These are phyloP conservation scores for Pyrenochaeta sp. DNA, from an alignment of 2,329 filamentous ascomycete species.

Conservation along the genomic window DNA sequence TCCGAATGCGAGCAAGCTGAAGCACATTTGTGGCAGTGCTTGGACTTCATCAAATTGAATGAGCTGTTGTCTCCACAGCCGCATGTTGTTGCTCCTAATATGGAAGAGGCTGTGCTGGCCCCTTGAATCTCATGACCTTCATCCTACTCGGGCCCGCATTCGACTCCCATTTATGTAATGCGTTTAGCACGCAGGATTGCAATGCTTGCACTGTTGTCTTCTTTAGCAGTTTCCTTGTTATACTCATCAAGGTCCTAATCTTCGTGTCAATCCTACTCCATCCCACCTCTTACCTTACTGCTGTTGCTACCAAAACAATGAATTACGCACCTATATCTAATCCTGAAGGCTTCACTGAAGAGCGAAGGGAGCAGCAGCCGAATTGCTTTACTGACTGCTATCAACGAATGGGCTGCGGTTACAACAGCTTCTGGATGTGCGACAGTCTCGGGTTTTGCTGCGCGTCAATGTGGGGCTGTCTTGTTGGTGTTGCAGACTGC, in stretches of 20 bases:
- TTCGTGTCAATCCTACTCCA: background rate
- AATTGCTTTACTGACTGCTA: constrained; percentile 16
- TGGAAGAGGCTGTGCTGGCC: constrained; percentile 1
- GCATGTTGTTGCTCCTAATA: background rate
- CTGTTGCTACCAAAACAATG: constrained; percentile 12
- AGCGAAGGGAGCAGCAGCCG: constrained; percentile 12
- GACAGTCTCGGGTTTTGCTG: constrained; percentile 11
- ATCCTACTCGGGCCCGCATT: background rate
- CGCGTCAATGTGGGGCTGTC: constrained; percentile 1
- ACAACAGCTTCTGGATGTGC: constrained; percentile 8
- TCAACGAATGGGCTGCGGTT: constrained; percentile 7
- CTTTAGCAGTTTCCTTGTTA: background rate
- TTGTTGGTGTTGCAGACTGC: background rate
- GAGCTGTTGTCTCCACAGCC: background rate
- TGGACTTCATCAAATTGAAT: background rate
- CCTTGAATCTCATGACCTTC: background rate
- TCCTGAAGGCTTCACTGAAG: constrained; percentile 12
- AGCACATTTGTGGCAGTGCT: background rate
- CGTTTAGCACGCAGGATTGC: background rate
- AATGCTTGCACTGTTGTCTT: background rate
- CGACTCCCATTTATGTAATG: background rate
- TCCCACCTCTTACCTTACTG: background rate
- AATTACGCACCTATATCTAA: constrained; percentile 20
- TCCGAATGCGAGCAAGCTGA: too few relatives aligned
- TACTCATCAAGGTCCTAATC: background rate